Conservation (phyloP, 2,329 filamentous ascomycete genomes). For the Pyrenochaeta sp. region DNA sequence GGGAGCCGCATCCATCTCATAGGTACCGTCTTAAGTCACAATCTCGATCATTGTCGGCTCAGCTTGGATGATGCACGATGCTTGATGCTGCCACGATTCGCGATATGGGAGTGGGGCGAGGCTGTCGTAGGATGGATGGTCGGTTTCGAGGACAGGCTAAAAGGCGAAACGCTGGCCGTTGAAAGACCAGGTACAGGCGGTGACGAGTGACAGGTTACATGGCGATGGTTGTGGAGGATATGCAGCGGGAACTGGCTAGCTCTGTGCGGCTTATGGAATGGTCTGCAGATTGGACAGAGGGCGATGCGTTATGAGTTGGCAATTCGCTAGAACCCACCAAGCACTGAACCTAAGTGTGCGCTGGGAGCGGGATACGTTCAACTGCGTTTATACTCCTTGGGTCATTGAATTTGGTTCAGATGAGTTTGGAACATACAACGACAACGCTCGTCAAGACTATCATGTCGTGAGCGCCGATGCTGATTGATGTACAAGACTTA, state of each 20-base stretch:
- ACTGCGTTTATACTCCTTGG: conserved; percentile 3
- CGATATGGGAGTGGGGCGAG: conserved; percentile 12
- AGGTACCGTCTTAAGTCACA: conserved; percentile 31
- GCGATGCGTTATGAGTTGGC: conserved; percentile 50
- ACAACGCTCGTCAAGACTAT: not conserved
- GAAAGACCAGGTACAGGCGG: conserved; percentile 43
- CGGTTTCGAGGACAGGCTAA: conserved; percentile 29
- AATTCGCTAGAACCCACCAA: conserved; percentile 41
- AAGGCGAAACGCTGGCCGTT: conserved; percentile 29
- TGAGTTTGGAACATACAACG: not conserved
- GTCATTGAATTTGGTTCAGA: not conserved
- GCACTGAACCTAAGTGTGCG: conserved; percentile 21
- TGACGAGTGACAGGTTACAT: conserved; percentile 50
- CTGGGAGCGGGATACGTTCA: conserved; percentile 13
- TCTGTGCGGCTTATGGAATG: conserved; percentile 44
- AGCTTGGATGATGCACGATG: conserved; percentile 11
- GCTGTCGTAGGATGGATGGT: conserved; percentile 21
- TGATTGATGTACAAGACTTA: not conserved
- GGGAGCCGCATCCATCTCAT: conserved; percentile 49
- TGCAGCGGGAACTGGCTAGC: conserved; percentile 40
- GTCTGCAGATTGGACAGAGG: conserved; percentile 38
- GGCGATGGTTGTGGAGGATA: conserved; percentile 40
- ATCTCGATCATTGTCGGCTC: conserved; percentile 39
- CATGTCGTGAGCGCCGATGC: not conserved
- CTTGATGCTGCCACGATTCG: conserved; percentile 14